These are phyloP conservation scores for Salix brachista DNA, from an alignment of 345 rosid genomes.

Conservation along the genomic window DNA sequence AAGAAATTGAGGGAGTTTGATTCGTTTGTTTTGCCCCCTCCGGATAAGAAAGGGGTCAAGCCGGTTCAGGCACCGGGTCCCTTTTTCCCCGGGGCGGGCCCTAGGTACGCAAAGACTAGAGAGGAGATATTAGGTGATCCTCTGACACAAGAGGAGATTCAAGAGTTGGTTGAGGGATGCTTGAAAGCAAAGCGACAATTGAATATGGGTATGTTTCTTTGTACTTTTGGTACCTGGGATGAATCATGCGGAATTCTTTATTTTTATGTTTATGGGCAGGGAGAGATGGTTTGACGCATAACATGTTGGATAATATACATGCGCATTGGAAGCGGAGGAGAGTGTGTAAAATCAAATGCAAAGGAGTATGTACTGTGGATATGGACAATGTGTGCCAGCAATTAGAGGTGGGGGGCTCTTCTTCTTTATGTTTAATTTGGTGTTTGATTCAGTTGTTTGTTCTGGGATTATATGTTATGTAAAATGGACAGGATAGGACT, in stretches of 20 bases:
- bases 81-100: slow-evolving; percentile 61
- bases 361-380: slow-evolving; percentile 92
- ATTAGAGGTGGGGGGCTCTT: slow-evolving; percentile 54
- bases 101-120: slow-evolving; percentile 62
- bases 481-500: slow-evolving; percentile 65
- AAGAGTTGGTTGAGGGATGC: slow-evolving; percentile 53
- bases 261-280: slow-evolving; percentile 39
- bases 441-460: neutral
- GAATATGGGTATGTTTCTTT: slow-evolving; percentile 63
- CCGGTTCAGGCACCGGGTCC: slow-evolving; percentile 92
- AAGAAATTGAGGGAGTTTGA: slow-evolving; percentile 82
- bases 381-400: slow-evolving; percentile 88
- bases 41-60: slow-evolving; percentile 77
- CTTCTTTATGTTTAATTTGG: neutral
- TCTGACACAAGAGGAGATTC: slow-evolving; percentile 58
- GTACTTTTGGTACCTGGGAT: neutral
- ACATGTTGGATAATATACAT: slow-evolving; percentile 91
- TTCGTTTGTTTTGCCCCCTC: slow-evolving; percentile 73
- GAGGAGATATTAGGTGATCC: slow-evolving; percentile 93
- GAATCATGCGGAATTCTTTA: neutral
- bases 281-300: slow-evolving; percentile 95
- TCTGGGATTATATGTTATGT: neutral
- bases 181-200: slow-evolving; percentile 59
- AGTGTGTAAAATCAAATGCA: slow-evolving; percentile 89
- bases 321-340: slow-evolving; percentile 81